phyloP scores from a whole-genome alignment of 768 basidiomycete species.

The Lentinula sp. region DNA sequence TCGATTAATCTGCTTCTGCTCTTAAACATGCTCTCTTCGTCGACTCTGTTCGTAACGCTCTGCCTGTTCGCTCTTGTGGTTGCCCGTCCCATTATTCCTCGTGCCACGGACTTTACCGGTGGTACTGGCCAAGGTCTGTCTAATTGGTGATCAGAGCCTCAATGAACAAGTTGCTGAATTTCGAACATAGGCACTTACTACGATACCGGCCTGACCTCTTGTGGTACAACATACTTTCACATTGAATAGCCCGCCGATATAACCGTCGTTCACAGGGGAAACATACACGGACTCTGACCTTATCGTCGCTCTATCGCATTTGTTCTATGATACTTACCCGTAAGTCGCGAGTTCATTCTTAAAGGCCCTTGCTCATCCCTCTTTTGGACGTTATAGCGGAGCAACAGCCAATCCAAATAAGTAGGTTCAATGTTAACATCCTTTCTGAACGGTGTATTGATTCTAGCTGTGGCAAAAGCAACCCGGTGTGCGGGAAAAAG shows the following conservation, averaged over 20 bases:
- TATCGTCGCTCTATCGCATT: slow-evolving; percentile 31
- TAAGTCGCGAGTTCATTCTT: slow-evolving; percentile 13
- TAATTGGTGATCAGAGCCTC: not conserved
- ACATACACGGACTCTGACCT: slow-evolving; percentile 26
- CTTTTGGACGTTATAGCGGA: not conserved
- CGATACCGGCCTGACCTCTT: slow-evolving; percentile 30
- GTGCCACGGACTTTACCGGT: not conserved
- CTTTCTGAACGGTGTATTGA: not conserved
- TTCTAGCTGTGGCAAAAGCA: slow-evolving; percentile 16
- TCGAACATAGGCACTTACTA: slow-evolving; percentile 26
- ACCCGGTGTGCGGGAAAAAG: slow-evolving; percentile 41
- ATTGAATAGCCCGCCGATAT: not conserved
- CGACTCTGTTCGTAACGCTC: not conserved
- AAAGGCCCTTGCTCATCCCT: not conserved
- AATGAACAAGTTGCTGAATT: not conserved
- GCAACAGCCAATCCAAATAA: slow-evolving; percentile 3
- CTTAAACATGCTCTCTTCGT: not conserved
- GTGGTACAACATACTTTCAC: slow-evolving; percentile 16
- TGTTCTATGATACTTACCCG: slow-evolving; percentile 36
- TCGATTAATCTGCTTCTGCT: not conserved
- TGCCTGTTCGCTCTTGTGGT: not conserved
- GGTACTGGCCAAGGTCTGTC: slow-evolving; percentile 1
- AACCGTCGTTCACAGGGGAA: slow-evolving; percentile 6
- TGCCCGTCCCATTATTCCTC: not conserved
- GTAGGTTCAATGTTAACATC: not conserved